Evolutionary conservation across 2,329 filamentous ascomycete genomes (phyloP).

Genomic region (Cordyceps cateniannulata): DNA sequence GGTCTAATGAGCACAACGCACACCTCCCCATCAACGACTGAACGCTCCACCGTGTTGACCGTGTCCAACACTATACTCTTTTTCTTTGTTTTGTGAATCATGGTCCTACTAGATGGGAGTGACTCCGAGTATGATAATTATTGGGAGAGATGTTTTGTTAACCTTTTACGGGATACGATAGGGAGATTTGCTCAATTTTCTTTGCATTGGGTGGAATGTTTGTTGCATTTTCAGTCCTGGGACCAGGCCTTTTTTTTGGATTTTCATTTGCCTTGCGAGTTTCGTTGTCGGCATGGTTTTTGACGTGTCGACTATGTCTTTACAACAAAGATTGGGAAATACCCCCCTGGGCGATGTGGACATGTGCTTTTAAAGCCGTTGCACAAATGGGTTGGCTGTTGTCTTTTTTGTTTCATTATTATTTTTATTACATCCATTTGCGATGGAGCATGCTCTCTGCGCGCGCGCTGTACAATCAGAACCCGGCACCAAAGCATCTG

Average conservation of each 20-base stretch:
- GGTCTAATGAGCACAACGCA: slow-evolving; percentile 4
- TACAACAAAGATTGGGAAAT: slow-evolving; percentile 11
- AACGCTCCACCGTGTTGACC: not conserved
- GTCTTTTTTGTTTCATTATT: slow-evolving; percentile 4
- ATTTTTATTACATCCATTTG: slow-evolving; percentile 9
- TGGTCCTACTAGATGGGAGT: not conserved
- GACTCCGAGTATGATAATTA: not conserved
- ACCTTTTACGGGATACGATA: not conserved
- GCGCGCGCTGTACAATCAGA: slow-evolving; percentile 6
- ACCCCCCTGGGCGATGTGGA: slow-evolving; percentile 13
- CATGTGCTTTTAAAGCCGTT: not conserved
- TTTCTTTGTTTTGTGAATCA: not conserved
- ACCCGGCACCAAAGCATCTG: not conserved
- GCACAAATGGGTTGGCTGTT: not conserved
- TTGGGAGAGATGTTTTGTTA: not conserved
- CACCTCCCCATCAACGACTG: not conserved
- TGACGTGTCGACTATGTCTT: not conserved
- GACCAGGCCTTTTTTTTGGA: slow-evolving; percentile 10
- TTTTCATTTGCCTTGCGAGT: slow-evolving; percentile 1
- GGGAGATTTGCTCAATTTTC: not conserved
- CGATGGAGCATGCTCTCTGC: slow-evolving; percentile 12
- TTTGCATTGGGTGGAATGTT: slow-evolving; percentile 9
- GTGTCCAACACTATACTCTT: not conserved
- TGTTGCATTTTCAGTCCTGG: slow-evolving; percentile 4
- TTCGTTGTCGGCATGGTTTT: not conserved